Evolutionary conservation across 768 basidiomycete species (phyloP).

Genomic region (Lentinula lateritia): DNA sequence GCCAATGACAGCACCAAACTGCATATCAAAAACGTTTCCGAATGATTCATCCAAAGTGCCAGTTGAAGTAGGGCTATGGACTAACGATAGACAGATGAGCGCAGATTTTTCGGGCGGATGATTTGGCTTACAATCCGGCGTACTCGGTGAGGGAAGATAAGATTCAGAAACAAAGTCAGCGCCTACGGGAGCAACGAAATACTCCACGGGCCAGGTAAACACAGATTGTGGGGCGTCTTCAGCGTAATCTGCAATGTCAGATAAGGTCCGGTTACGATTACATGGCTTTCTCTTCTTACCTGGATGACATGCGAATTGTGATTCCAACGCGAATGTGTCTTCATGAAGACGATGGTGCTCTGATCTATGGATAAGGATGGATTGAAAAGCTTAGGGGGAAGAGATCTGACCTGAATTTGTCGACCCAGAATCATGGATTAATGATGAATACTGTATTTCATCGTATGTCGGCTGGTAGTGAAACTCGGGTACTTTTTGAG

Average conservation of each 20-base stretch:
- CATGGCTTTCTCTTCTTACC: background rate
- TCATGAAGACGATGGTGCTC: background rate
- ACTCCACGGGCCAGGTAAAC: constrained; percentile 2
- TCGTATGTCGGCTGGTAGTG: background rate
- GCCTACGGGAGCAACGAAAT: background rate
- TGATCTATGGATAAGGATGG: background rate
- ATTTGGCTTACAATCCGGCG: background rate
- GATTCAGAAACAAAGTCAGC: background rate
- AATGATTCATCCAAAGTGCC: background rate
- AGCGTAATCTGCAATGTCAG: background rate
- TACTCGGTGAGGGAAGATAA: background rate
- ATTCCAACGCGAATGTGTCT: background rate
- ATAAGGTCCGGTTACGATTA: background rate
- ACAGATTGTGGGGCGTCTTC: background rate
- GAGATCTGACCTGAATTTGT: background rate
- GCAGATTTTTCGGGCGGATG: too few relatives aligned
- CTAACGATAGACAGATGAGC: background rate
- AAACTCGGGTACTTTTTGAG: background rate
- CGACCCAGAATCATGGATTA: background rate
- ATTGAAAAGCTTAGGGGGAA: background rate
- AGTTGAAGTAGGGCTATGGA: background rate
- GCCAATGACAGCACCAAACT: background rate
- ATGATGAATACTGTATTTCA: background rate
- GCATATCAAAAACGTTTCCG: constrained; percentile 5
- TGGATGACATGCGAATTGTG: background rate